These are phyloP conservation scores for Backusella westeae DNA, from an alignment of 192 early-diverging fungal species.

Conservation along the genomic window DNA sequence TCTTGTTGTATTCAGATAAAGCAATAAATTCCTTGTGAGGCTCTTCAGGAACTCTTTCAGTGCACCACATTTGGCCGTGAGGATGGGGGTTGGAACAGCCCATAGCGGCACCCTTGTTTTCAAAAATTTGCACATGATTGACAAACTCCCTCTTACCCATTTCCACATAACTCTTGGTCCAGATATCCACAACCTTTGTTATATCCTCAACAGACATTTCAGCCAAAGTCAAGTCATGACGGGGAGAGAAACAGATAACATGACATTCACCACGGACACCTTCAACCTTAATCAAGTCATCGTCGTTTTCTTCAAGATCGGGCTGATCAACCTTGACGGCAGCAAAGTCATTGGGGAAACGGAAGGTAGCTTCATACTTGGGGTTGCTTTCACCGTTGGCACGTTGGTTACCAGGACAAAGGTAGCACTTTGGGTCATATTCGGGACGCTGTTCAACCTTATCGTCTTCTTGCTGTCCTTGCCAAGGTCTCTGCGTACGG, in stretches of 20 bases:
- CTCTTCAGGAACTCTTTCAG: slow-evolving; percentile 81
- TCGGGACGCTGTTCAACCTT: slow-evolving; percentile 41
- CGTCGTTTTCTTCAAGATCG: slow-evolving; percentile 20
- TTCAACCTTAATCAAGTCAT: slow-evolving; percentile 52
- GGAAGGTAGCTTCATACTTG: slow-evolving; percentile 71
- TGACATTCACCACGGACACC: slow-evolving; percentile 73
- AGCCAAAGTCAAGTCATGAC: slow-evolving; percentile 85
- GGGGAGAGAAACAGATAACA: slow-evolving; percentile 90
- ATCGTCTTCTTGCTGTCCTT: slow-evolving; percentile 64
- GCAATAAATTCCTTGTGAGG: slow-evolving; percentile 67
- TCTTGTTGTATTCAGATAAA: slow-evolving; percentile 60
- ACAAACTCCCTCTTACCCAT: slow-evolving; percentile 54
- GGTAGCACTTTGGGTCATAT: slow-evolving; percentile 80
- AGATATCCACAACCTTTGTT: slow-evolving; percentile 62
- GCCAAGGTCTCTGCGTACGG: slow-evolving; percentile 91
- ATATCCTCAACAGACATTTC: slow-evolving; percentile 73
- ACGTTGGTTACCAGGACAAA: slow-evolving; percentile 83
- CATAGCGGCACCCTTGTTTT: slow-evolving; percentile 96
- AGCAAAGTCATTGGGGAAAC: slow-evolving; percentile 93
- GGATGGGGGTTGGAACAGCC: slow-evolving; percentile 99
- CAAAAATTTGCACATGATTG: slow-evolving; percentile 91
- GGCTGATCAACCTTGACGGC: slow-evolving; percentile 72
- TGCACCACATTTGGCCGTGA: slow-evolving; percentile 93
- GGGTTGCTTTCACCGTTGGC: slow-evolving; percentile 74
- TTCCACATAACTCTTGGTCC: slow-evolving; percentile 62